Evolutionary conservation across 352 stramenopile species (phyloP).

Genomic region (Globisporangium barbulae): DNA sequence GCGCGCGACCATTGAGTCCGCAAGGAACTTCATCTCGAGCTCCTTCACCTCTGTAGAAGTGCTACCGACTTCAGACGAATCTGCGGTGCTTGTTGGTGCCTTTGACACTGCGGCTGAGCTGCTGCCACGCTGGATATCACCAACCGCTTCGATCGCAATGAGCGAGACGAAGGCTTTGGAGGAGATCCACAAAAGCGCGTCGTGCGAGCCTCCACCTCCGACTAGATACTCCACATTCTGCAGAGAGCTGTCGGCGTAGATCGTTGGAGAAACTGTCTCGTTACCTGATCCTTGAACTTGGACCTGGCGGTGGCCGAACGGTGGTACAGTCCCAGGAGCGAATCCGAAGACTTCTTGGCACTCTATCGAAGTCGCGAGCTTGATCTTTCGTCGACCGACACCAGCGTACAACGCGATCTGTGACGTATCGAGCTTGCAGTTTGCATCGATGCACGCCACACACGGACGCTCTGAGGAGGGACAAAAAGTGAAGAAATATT

Average conservation of each 20-base stretch:
- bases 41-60: background rate
- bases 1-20: constrained; percentile 69
- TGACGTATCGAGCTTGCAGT: constrained; percentile 59
- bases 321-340: constrained; percentile 54
- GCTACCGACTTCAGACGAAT: background rate
- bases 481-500: background rate
- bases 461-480: constrained; percentile 36
- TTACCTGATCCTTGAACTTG: background rate
- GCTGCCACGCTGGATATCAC: constrained; percentile 41
- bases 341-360: constrained; percentile 65
- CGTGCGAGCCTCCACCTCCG: constrained; percentile 40
- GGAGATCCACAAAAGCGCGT: constrained; percentile 38
- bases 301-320: constrained; percentile 40
- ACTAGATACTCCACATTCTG: constrained; percentile 35
- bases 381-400: constrained; percentile 60
- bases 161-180: constrained; percentile 43
- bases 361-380: constrained; percentile 57
- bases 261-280: background rate
- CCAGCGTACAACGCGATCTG: constrained; percentile 45
- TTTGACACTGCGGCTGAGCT: constrained; percentile 17
- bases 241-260: constrained; percentile 47
- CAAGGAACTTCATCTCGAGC: constrained; percentile 48
- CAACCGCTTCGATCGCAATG: constrained; percentile 30
- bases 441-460: constrained; percentile 60
- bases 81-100: background rate